Conservation (phyloP, 495 filamentous ascomycete genomes). For the Penicillium coffeae region DNA sequence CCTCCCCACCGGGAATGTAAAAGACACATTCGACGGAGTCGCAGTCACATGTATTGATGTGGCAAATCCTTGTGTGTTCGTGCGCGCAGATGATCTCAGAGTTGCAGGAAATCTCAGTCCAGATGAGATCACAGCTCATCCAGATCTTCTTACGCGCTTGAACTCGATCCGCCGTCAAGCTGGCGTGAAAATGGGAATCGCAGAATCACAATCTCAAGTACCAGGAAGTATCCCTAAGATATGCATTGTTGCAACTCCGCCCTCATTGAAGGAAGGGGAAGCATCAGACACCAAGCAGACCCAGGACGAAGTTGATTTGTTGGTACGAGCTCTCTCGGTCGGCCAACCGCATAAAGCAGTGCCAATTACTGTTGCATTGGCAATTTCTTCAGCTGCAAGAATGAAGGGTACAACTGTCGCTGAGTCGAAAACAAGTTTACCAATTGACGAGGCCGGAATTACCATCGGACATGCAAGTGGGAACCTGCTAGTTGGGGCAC, state of each 20-base stretch:
- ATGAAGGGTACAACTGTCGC: constrained; percentile 36
- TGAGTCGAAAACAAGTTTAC: constrained; percentile 22
- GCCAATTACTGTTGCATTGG: constrained; percentile 58
- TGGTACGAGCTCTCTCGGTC: constrained; percentile 43
- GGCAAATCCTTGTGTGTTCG: constrained; percentile 64
- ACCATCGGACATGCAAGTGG: constrained; percentile 62
- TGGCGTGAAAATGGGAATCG: constrained; percentile 61
- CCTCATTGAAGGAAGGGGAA: constrained; percentile 7
- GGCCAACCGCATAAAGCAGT: constrained; percentile 63
- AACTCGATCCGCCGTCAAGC: constrained; percentile 60
- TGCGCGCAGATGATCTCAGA: constrained; percentile 50
- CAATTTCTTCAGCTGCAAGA: constrained; percentile 52
- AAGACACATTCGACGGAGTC: constrained; percentile 51
- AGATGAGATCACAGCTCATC: constrained; percentile 45
- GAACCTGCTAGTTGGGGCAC: constrained; percentile 52
- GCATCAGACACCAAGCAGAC: constrained; percentile 16
- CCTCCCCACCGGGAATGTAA: constrained; percentile 58
- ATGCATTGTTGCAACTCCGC: constrained; percentile 50
- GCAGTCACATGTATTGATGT: constrained; percentile 60
- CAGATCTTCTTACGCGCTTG: constrained; percentile 46
- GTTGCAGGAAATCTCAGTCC: constrained; percentile 50
- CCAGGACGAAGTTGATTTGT: constrained; percentile 35
- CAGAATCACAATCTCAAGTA: constrained; percentile 33
- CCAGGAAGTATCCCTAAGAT: constrained; percentile 65
- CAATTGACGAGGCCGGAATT: constrained; percentile 33